These are phyloP conservation scores for Zygotorulaspora chibaensis DNA, from an alignment of 805 yeast genomes.

Conservation along the genomic window DNA sequence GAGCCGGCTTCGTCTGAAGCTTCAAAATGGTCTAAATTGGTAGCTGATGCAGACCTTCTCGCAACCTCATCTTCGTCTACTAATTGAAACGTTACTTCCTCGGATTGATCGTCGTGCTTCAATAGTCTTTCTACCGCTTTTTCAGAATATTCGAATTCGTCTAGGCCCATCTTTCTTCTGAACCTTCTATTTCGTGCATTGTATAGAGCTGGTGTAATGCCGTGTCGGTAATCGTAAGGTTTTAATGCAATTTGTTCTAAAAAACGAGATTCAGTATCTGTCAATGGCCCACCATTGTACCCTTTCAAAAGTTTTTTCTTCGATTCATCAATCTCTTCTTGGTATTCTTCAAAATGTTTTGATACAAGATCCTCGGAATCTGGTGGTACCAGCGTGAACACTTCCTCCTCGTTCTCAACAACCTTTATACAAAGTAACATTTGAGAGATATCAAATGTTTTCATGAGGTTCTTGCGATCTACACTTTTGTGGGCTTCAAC, in stretches of 20 bases:
- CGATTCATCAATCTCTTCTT: constrained; percentile 28
- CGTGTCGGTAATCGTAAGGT: constrained; percentile 54
- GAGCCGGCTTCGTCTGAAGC: constrained; percentile 1
- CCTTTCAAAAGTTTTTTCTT: constrained; percentile 24
- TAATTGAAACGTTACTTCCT: constrained; percentile 71
- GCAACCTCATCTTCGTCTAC: constrained; percentile 48
- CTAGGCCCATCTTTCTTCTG: constrained; percentile 62
- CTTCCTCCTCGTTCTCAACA: constrained; percentile 45
- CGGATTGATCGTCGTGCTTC: constrained; percentile 75
- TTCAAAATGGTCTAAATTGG: constrained; percentile 15
- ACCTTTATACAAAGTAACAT: constrained; percentile 70
- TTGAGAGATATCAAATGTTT: constrained; percentile 81
- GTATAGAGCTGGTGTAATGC: constrained; percentile 76
- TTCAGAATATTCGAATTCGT: constrained; percentile 74
- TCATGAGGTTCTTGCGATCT: constrained; percentile 79
- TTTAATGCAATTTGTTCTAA: constrained; percentile 24
- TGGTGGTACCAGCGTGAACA: constrained; percentile 39
- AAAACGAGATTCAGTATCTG: constrained; percentile 27
- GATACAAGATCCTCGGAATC: constrained; percentile 41
- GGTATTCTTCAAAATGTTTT: constrained; percentile 29
- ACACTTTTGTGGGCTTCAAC: constrained; percentile 84
- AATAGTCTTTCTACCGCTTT: constrained; percentile 72
- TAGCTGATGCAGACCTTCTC: constrained; percentile 25
- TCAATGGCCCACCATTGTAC: constrained; percentile 26
- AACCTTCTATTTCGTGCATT: constrained; percentile 67